Evolutionary conservation across 2,329 filamentous ascomycete genomes (phyloP).

Genomic region (Pleurostoma richardsiae): DNA sequence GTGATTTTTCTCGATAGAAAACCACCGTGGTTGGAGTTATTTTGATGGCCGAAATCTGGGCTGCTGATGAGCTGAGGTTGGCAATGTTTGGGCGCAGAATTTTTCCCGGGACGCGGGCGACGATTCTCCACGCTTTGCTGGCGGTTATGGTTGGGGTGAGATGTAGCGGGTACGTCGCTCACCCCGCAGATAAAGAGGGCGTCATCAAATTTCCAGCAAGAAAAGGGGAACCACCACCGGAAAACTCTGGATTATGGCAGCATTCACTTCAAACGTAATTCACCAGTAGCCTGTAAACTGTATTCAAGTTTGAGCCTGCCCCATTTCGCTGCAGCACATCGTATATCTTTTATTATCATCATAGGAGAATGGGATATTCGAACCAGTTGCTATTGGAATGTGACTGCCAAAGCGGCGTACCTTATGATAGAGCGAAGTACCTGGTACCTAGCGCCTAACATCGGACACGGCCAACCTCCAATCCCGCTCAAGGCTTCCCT

Average conservation of each 20-base stretch:
- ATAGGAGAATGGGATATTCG: neutral
- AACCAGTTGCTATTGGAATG: conserved; percentile 13
- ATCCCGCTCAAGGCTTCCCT: too few relatives aligned
- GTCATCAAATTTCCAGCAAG: neutral
- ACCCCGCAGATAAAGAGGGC: neutral
- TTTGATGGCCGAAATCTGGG: conserved; percentile 47
- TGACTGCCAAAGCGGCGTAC: neutral
- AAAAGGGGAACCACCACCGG: conserved; percentile 7
- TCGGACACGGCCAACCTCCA: too few relatives aligned
- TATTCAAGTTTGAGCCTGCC: too few relatives aligned
- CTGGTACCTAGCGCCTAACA: too few relatives aligned
- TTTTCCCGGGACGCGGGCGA: conserved; percentile 31
- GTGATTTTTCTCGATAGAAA: conserved; percentile 51
- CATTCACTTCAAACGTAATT: too few relatives aligned
- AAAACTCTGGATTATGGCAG: neutral
- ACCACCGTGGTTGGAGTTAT: conserved; percentile 41
- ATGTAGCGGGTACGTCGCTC: neutral
- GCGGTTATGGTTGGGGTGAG: neutral
- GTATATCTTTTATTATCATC: neutral
- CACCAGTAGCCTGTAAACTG: too few relatives aligned
- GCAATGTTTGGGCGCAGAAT: conserved; percentile 49
- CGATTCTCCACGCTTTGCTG: conserved; percentile 4
- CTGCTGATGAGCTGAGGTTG: conserved; percentile 51
- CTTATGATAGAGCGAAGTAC: too few relatives aligned
- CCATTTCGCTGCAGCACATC: conserved; percentile 2